These are phyloP conservation scores for Colletotrichum costaricense DNA, from an alignment of 2,329 filamentous ascomycete genomes.

Conservation along the genomic window DNA sequence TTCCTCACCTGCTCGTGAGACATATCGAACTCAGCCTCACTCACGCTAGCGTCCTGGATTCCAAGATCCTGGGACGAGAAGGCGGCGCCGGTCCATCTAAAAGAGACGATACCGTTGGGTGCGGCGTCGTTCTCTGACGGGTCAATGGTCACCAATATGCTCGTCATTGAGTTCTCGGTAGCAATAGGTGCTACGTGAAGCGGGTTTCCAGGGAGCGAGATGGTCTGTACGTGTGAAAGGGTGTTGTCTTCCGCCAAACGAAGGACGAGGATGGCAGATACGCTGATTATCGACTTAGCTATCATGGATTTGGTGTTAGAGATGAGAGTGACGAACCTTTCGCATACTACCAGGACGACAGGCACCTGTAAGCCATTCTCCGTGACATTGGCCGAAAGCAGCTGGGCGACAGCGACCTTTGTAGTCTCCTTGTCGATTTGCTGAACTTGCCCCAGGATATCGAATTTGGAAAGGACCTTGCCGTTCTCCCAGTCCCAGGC, in stretches of 20 bases:
- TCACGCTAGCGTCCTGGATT: conserved; percentile 21
- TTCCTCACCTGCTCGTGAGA: conserved; percentile 51
- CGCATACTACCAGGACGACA: conserved; percentile 53
- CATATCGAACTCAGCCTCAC: conserved; percentile 46
- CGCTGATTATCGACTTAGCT: conserved; percentile 47
- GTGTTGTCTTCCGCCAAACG: conserved; percentile 58
- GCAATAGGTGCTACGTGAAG: conserved; percentile 61
- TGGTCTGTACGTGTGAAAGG: conserved; percentile 59
- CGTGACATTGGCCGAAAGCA: conserved; percentile 47
- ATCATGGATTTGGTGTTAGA: not conserved
- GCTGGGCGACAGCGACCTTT: conserved; percentile 60
- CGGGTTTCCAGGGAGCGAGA: conserved; percentile 73
- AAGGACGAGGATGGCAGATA: conserved; percentile 75
- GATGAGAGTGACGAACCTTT: conserved; percentile 53
- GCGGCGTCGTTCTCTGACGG: conserved; percentile 40
- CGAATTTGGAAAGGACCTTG: conserved; percentile 63
- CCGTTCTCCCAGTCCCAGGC: conserved; percentile 84
- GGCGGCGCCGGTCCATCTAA: conserved; percentile 38
- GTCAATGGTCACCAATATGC: conserved; percentile 55
- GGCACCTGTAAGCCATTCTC: conserved; percentile 28
- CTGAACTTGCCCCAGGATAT: conserved; percentile 56
- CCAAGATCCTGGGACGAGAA: conserved; percentile 27
- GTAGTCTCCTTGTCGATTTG: conserved; percentile 44
- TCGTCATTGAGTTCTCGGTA: conserved; percentile 38
- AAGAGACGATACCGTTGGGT: conserved; percentile 37